Evolutionary conservation across 108 stramenopile genomes (phyloP).

Genomic region (Pseudonitzschia pungens): DNA sequence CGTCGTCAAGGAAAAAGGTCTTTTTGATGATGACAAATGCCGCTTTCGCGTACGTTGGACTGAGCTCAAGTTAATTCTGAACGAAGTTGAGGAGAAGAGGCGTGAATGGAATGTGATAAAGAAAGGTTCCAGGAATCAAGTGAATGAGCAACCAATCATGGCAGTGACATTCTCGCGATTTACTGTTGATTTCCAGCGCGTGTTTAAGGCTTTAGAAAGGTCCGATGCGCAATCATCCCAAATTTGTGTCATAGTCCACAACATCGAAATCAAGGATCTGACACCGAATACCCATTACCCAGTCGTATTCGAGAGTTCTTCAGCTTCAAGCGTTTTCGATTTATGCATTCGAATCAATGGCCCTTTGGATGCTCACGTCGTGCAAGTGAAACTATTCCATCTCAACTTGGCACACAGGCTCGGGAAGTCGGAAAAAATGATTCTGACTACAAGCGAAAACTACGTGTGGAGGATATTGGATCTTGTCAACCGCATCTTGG

Average conservation of each 20-base stretch:
- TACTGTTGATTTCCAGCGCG: conserved; percentile 81
- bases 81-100: conserved; percentile 29
- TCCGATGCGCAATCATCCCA: conserved; percentile 66
- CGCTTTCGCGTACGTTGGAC: conserved; percentile 79
- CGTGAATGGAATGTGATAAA: background rate
- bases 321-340: conserved; percentile 69
- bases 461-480: conserved; percentile 87
- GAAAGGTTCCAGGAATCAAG: background rate
- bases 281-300: conserved; percentile 62
- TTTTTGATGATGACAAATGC: conserved; percentile 65
- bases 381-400: conserved; percentile 77
- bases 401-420: conserved; percentile 70
- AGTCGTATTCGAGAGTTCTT: conserved; percentile 61
- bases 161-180: conserved; percentile 64
- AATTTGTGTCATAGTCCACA: conserved; percentile 72
- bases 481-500: conserved; percentile 61
- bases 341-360: conserved; percentile 75
- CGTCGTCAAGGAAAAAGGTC: conserved; percentile 21
- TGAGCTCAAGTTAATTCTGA: conserved; percentile 71
- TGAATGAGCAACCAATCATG: conserved; percentile 35
- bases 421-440: conserved; percentile 64
- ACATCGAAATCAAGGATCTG: conserved; percentile 66
- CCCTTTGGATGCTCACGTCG: conserved; percentile 63
- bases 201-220: conserved; percentile 63
- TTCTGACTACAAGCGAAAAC: conserved; percentile 76